phyloP scores from a whole-genome alignment of 2,329 filamentous ascomycete species.

The Sporothrix pallida region DNA sequence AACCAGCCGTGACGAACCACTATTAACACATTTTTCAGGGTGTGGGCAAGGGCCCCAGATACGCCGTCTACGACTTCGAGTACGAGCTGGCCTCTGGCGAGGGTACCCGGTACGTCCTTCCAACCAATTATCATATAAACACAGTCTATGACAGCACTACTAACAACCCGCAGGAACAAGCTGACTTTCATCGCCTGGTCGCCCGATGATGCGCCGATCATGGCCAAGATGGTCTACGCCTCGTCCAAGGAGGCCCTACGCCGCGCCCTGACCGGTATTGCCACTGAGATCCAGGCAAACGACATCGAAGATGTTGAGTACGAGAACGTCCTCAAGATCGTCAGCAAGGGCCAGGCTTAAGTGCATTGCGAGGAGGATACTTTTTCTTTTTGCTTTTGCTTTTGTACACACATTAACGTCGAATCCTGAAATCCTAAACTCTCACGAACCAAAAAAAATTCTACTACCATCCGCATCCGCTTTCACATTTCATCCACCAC shows the following conservation, averaged over 20 bases:
- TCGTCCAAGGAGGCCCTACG: slow-evolving; percentile 87
- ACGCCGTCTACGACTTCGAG: slow-evolving; percentile 85
- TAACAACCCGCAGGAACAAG: slow-evolving; percentile 61
- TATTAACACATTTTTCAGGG: slow-evolving; percentile 52
- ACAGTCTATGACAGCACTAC: not conserved
- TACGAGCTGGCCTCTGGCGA: slow-evolving; percentile 75
- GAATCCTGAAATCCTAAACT: slow-evolving; percentile 1
- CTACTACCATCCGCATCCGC: slow-evolving; percentile 16
- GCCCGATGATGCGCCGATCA: slow-evolving; percentile 78
- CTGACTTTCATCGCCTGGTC: slow-evolving; percentile 81
- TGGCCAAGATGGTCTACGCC: slow-evolving; percentile 90
- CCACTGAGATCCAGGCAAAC: slow-evolving; percentile 81
- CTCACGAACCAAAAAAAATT: not conserved
- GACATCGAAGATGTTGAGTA: slow-evolving; percentile 82
- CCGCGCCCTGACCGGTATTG: slow-evolving; percentile 76
- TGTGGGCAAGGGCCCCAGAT: slow-evolving; percentile 71
- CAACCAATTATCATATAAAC: not conserved
- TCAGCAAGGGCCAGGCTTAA: slow-evolving; percentile 66
- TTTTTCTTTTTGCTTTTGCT: too few relatives aligned
- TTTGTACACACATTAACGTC: not conserved
- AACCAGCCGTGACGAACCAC: not conserved
- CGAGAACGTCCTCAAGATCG: slow-evolving; percentile 69
- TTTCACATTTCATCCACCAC: slow-evolving; percentile 4
- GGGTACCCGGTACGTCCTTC: slow-evolving; percentile 65
- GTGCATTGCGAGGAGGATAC: not conserved